Percentiles rank a stretch among this genome's conserved stretches.
Evolutionary conservation across 306 rosid species (phyloP).

Genomic region (Lupinus albus): DNA sequence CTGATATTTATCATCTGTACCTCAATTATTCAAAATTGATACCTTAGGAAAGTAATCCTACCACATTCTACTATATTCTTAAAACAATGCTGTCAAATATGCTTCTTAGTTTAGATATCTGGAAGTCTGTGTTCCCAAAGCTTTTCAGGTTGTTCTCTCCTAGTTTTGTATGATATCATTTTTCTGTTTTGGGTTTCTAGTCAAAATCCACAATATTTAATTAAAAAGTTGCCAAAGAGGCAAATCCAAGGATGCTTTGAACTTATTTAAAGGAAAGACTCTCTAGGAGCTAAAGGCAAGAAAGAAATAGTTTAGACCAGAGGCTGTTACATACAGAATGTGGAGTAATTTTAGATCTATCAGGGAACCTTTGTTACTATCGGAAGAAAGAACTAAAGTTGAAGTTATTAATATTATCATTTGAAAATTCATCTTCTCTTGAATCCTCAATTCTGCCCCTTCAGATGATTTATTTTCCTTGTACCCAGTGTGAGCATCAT

Average conservation of each 20-base stretch:
- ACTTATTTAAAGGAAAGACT: neutral
- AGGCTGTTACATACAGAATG: slow-evolving; percentile 1
- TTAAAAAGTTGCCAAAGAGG: neutral
- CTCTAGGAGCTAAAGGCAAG: slow-evolving; percentile 8
- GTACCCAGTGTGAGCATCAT: neutral
- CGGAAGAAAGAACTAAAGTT: neutral
- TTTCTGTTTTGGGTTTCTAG: slow-evolving; percentile 32
- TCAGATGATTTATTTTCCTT: neutral
- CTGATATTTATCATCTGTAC: slow-evolving; percentile 10
- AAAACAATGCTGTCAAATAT: slow-evolving; percentile 24
- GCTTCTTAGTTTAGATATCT: slow-evolving; percentile 14
- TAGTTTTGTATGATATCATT: slow-evolving; percentile 21
- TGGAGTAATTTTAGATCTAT: neutral
- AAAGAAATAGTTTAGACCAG: neutral
- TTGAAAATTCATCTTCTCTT: neutral
- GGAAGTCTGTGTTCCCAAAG: neutral
- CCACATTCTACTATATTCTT: slow-evolving; percentile 8
- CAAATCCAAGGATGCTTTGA: slow-evolving; percentile 12
- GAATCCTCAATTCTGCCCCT: slow-evolving; percentile 16
- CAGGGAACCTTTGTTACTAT: neutral
- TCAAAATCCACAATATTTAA: neutral
- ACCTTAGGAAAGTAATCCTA: slow-evolving; percentile 18
- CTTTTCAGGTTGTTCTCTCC: neutral
- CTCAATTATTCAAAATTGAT: slow-evolving; percentile 11
- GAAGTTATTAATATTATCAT: neutral